Base-by-base conservation (phyloP, 1,284 basidiomycete species). In the Athelia psychrophila region DNA sequence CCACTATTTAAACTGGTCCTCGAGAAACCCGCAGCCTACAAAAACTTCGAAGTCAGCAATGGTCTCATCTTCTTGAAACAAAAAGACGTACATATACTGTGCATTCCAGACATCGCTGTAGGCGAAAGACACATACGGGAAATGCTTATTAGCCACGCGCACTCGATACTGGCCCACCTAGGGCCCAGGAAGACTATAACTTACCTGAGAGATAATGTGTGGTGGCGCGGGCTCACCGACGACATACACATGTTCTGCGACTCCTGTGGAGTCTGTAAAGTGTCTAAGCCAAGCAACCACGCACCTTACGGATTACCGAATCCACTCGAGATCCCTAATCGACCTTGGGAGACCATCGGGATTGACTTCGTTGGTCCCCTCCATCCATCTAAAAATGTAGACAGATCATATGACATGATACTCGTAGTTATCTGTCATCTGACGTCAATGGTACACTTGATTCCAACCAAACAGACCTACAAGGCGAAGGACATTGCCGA, bases 351-450 rank as follows among this genome's bases (percentile, higher is more conserved):
- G 36, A 27, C 58, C 0, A 67, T 73, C 0, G 66, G 63, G 0
- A 65, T 74, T 16, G 71, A 73, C 50, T 73, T 73, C 44, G 65
- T 74, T 3, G 68, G 71, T 2, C 71, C 68, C 0, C 51, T 75
- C 8, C 71, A 66, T 0, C 49, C 57, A 10, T 70, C 69, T 0
- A 51, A 55, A 19, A 64, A 58, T 25, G 49, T 60, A 19, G 30
- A 67, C 46, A 63, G 63, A 1, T 49, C 55, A 3, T 71, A 58
- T 49, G 66, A 73, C 50, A 53, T 57, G 38, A 59, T 69, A 0
- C 60, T 63, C 0, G 66, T 71, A 0, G 54, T 75, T 0, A 70
- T 74, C 12, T 60, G 68, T 54, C 62, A 66, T 3, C 55, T 74
- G 1, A 67, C 68, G 0, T 60, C 56, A 1, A 66, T 68, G 61